phyloP scores from a whole-genome alignment of 257 asterid species.

The Capsicum chinense region DNA sequence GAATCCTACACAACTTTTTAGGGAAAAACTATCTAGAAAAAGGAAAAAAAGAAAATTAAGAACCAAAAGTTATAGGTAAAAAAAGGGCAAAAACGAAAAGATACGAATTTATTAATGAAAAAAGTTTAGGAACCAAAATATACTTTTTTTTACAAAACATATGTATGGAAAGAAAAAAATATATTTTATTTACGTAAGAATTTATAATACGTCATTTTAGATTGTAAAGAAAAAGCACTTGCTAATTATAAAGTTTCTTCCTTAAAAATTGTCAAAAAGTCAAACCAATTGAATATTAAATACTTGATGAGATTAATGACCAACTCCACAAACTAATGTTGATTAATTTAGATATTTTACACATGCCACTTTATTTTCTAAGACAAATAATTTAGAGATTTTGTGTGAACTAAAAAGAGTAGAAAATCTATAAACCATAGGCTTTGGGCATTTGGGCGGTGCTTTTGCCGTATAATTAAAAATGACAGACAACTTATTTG shows the following conservation, averaged over 20 bases:
- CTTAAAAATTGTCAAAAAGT: conserved; percentile 34
- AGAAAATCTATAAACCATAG: conserved; percentile 14
- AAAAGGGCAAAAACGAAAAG: no score
- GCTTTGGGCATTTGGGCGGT: conserved; percentile 38
- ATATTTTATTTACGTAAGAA: no score
- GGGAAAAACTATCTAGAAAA: no score
- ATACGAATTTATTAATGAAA: no score
- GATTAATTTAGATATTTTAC: conserved; percentile 6
- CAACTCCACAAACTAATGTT: conserved; percentile 24
- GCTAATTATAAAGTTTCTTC: background rate
- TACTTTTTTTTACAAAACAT: no score
- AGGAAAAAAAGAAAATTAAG: no score
- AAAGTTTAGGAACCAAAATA: no score
- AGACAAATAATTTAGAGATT: background rate
- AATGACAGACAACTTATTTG: conserved; percentile 48
- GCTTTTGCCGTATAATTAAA: conserved; percentile 36
- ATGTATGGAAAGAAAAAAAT: no score
- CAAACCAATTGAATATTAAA: conserved; percentile 32
- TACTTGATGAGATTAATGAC: conserved; percentile 25
- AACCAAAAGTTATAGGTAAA: no score
- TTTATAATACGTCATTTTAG: background rate
- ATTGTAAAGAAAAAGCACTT: conserved; percentile 22
- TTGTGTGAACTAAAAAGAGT: background rate
- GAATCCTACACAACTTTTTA: no score
- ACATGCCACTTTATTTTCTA: background rate